Evolutionary conservation across 2,329 filamentous ascomycete genomes (phyloP).

Genomic region (Cyphellophora attinorum): DNA sequence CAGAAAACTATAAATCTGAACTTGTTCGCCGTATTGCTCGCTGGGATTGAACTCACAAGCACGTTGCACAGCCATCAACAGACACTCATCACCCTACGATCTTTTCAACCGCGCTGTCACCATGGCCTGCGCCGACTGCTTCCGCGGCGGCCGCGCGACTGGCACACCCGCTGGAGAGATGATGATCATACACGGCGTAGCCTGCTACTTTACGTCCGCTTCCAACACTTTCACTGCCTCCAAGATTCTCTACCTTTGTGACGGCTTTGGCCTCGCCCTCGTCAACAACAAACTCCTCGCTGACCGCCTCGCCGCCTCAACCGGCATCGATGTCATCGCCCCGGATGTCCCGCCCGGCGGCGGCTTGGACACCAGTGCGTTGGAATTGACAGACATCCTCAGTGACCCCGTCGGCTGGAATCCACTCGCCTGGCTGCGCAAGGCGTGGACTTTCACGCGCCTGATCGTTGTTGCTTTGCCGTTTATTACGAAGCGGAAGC

Average conservation of each 20-base stretch:
- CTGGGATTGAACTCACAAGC: too few species aligned
- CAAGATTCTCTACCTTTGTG: constrained; percentile 45
- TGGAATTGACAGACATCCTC: constrained; percentile 12
- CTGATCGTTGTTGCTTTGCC: constrained; percentile 9
- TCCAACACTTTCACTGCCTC: constrained; percentile 15
- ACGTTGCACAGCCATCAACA: too few species aligned
- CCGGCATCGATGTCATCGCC: constrained; percentile 19
- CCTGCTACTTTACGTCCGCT: constrained; percentile 38
- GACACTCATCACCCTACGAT: too few species aligned
- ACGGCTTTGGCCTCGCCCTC: constrained; percentile 48
- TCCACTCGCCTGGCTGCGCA: constrained; percentile 5
- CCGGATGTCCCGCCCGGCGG: constrained; percentile 20
- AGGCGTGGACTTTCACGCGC: constrained; percentile 4
- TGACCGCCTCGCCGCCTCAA: constrained; percentile 38
- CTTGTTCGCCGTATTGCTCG: too few species aligned
- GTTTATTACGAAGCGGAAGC: too few species aligned
- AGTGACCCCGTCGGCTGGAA: constrained; percentile 4
- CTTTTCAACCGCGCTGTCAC: too few species aligned
- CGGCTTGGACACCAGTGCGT: constrained; percentile 9
- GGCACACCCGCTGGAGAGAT: constrained; percentile 36
- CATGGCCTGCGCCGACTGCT: constrained; percentile 32
- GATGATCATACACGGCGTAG: constrained; percentile 40
- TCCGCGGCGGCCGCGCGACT: constrained; percentile 38
- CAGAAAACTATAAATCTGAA: too few species aligned
- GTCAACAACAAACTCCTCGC: constrained; percentile 44